Percentiles rank a stretch among this genome's conserved stretches.
phyloP scores from a whole-genome alignment of 2,329 filamentous ascomycete genomes.

The Sporothrix pseudoabietina region DNA sequence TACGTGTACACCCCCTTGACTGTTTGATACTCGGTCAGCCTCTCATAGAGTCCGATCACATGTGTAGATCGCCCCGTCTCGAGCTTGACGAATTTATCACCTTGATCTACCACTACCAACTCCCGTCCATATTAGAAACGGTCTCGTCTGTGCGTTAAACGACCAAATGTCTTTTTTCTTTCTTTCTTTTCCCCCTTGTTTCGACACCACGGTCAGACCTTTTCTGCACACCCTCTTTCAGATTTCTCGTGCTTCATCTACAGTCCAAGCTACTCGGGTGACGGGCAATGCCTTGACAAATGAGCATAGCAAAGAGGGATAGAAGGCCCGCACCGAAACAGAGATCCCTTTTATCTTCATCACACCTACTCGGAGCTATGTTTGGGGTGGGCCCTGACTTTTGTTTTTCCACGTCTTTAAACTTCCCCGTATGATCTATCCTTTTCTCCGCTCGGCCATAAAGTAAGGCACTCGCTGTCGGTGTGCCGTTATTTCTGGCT shows the following conservation, averaged over 20 bases:
- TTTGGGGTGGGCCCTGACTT: background rate
- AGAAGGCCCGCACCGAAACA: background rate
- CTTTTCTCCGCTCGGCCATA: conserved; percentile 2
- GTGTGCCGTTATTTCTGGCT: background rate
- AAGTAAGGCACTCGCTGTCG: background rate
- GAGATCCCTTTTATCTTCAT: background rate
- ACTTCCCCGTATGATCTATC: background rate
- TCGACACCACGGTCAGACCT: background rate
- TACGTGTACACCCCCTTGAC: background rate
- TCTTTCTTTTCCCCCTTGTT: background rate
- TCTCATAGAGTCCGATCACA: background rate
- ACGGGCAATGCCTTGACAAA: background rate
- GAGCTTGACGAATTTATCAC: background rate
- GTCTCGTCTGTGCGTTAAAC: conserved; percentile 8
- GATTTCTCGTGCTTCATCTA: conserved; percentile 9
- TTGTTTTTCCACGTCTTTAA: background rate
- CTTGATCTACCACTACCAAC: conserved; percentile 7
- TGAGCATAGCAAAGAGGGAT: background rate
- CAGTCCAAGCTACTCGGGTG: conserved; percentile 20
- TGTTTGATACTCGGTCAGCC: background rate
- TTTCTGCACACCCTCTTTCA: conserved; percentile 7
- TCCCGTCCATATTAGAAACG: background rate
- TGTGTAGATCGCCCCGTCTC: background rate
- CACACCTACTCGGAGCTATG: background rate
- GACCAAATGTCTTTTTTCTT: background rate